Evolutionary conservation across 306 rosid genomes (phyloP), one percentile per base, ranked within the genome.

Genomic region (Cucurbita pepo): DNA sequence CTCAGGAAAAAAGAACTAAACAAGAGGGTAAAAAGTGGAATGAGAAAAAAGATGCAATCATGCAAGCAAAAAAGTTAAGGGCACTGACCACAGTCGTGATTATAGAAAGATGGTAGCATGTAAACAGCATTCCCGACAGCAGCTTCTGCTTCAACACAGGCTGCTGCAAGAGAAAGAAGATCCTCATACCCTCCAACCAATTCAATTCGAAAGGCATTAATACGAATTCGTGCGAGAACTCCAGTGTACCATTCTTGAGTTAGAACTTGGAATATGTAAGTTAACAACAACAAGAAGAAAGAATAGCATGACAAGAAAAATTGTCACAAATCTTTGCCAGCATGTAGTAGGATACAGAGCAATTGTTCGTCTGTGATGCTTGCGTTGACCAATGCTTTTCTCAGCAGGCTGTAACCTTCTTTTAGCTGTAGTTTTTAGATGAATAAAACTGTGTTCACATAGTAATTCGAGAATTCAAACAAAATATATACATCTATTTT

Each of bases 51-150:
- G 59, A 67, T 12, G 6, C 56, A 47, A 83, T 51, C 59, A 41
- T 53, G 37, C 16, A 73, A 75, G 72, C 60, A 52, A 48, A 52
- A 48, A 58, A 56, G 61, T 79, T 8, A 78, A 74, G 47, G 78
- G 64, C 57, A 69, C 83, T 73, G 59, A 82, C 98, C 97, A 76
- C 97, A 93, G 45, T 93, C 96, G 77, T 90, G 98, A 83, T 93
- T 93, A 76, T 93, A 93, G 85, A 93, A 88, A 10, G 97, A 90
- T 21, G 96, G 91, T 70, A 93, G 96, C 77, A 93, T 86, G 75
- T 90, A 93, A 63, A 93, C 89, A 62, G 96, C 96, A 86, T 84
- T 81, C 52, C 98, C 98, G 30, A 87, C 88, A 76, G 90, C 89
- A 73, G 85, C 90, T 82, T 90, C 98, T 13, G 90, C 84, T 81